Evolutionary conservation across 345 rosid species (phyloP).

Genomic region (Reutealis trisperma): DNA sequence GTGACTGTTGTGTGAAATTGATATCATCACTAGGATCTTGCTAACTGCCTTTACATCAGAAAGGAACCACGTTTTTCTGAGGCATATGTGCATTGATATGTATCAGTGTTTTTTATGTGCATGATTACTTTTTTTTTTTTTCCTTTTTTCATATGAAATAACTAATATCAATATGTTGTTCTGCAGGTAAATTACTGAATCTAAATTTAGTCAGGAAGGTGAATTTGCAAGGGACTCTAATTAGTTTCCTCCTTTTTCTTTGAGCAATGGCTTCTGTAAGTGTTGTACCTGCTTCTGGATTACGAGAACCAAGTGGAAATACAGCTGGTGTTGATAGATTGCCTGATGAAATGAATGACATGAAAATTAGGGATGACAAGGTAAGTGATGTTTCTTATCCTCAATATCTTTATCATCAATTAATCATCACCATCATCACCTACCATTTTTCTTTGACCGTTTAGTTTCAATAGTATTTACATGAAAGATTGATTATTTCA

Average conservation of each 20-base stretch:
- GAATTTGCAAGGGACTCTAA: constrained; percentile 5
- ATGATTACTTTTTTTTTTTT: neutral
- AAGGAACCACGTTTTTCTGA: neutral
- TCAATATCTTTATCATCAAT: neutral
- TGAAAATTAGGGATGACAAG: constrained; percentile 92
- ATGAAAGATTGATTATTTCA: constrained; percentile 8
- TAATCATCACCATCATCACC: neutral
- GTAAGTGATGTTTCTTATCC: constrained; percentile 28
- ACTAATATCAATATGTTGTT: neutral
- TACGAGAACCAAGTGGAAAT: constrained; percentile 56
- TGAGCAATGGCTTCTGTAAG: constrained; percentile 63
- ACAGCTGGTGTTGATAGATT: constrained; percentile 65
- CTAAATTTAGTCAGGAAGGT: constrained; percentile 6
- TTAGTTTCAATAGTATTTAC: neutral
- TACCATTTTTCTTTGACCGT: neutral
- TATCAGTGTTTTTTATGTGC: neutral
- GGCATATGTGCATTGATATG: neutral
- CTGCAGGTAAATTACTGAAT: constrained; percentile 18
- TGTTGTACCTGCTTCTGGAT: constrained; percentile 51
- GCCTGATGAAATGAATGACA: constrained; percentile 84
- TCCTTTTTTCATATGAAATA: neutral
- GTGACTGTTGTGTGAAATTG: neutral
- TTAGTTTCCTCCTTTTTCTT: neutral
- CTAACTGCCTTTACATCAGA: neutral
- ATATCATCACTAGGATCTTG: neutral